Base-by-base conservation (phyloP, 1,139 yeast genomes). In the Candida tropicalis region DNA sequence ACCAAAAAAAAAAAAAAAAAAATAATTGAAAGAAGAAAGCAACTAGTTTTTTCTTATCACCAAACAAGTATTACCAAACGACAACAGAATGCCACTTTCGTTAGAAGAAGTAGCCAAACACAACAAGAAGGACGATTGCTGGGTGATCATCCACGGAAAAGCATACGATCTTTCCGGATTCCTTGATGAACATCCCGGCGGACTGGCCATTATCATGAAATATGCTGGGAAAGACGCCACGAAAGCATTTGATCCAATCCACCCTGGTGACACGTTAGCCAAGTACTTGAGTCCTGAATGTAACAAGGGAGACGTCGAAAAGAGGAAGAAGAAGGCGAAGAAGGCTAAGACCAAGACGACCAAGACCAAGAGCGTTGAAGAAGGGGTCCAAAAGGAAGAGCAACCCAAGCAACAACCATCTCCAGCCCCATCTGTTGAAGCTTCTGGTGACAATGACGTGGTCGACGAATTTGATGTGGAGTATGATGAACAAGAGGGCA, bases 231-330 rank as follows among this genome's bases (percentile, higher is more conserved):
- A 73, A 45, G 83, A 79, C 53, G 82, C 82, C n/a, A 77, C 84
- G 27, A 77, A 75, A 53, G 81, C 75, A 10, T 79, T 79, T 57
- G 81, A 77, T 48, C 95, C 95, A 7, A 76, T 91, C 45, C 99
- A 91, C 63, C 95, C 96, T 0, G 78, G 84, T 12, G 93, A 86
- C 54, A 85, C 90, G 8, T 69, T 90, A 39, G 80, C 56, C 16
- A 73, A 70, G 54, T 72, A 73, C 47, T 65, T 73, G 53, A 57
- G 59, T 1, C 52, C 56, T 12, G 53, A 68, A 44, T 57, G 54
- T 37, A 73, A 66, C 47, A 51, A 56, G 47, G 75, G 75, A 2
- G 68, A 61, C 22, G 72, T 65, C 8, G 66, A 56, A 35, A 58
- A 53, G 47, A 52, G 51, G 8, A 44, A 47, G 10, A 53, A 52